Base-by-base conservation (phyloP, 176 grass and related monocot genomes). In the Secale cereale region DNA sequence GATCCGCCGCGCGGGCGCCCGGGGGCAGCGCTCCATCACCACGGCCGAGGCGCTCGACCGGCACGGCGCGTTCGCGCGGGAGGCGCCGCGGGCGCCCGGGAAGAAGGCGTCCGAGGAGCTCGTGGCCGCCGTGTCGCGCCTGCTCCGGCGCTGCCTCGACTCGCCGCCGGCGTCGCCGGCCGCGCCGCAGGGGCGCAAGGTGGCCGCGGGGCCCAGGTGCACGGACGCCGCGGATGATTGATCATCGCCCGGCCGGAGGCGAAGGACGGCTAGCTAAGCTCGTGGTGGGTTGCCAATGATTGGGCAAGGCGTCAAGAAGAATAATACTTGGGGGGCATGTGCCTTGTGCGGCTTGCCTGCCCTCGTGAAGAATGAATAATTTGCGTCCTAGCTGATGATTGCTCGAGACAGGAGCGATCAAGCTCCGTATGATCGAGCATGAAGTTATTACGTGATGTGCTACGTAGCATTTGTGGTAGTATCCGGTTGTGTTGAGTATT, bases 11-110 rank as follows among this genome's bases (percentile, higher is more conserved):
- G 89, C 91, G 10, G 89, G 86, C 7, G 35, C 23, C 57, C 43
- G 57, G 15, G 52, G 19, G 2, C 52, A 57, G 52, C 52, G 52
- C 19, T 73, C 46, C 31, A 90, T 90, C 86, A 88, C 94, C 65
- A 95, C 88, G 0, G 91, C 89, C 27, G 94, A 95, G 84, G 94
- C 94, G 39, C 89, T 95, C 25, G 86, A 95, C 81, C 91, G 94
- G 22, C 94, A 93, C 84, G 79, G 83, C 59, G 76, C 76, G 2
- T 95, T 95, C 81, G 91, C 87, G 48, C 82, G 82, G 64, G 78
- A 86, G 19, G 28, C 78, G 37, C 81, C 78, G 26, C 72, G 77
- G 2, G 22, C 33, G 57, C 75, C 56, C 2, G 74, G 66, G 2
- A 60, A 29, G 2, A 62, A 59, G 13, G 40, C 83, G 9, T 41